Conservation (phyloP, 1,284 basidiomycete genomes). For the Tremellales sp. region DNA sequence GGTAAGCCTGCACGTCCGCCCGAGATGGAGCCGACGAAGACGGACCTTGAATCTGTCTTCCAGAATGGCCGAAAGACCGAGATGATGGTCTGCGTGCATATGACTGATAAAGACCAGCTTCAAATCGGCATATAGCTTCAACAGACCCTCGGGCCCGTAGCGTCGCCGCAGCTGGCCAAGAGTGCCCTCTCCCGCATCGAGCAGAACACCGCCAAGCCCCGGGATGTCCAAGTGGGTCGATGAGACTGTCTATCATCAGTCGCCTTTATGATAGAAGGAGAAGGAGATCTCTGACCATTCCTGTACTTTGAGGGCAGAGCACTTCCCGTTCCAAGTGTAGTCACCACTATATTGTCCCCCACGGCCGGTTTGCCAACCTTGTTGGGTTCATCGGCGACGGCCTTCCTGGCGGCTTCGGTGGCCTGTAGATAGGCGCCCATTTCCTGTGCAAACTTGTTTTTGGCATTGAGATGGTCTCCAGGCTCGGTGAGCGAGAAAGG, state of each 20-base stretch:
- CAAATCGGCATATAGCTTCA: conserved; percentile 60
- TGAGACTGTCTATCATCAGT: conserved; percentile 57
- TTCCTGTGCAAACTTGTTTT: background rate
- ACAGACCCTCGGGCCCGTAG: conserved; percentile 61
- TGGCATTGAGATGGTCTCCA: background rate
- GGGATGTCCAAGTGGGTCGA: conserved; percentile 70
- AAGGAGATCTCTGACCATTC: conserved; percentile 69
- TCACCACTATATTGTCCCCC: conserved; percentile 66
- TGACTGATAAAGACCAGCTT: conserved; percentile 84
- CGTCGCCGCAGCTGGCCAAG: conserved; percentile 80
- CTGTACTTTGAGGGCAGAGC: conserved; percentile 77
- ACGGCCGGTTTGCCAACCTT: conserved; percentile 32
- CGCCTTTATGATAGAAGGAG: background rate
- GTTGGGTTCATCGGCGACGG: conserved; percentile 13
- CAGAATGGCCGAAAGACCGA: conserved; percentile 72
- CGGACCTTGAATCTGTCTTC: conserved; percentile 66
- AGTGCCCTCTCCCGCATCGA: conserved; percentile 89
- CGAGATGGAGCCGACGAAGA: conserved; percentile 32
- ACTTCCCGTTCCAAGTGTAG: conserved; percentile 84
- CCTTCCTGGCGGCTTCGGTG: conserved; percentile 19
- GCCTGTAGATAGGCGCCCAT: conserved; percentile 20
- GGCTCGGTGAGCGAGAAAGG: background rate
- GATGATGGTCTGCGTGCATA: conserved; percentile 89
- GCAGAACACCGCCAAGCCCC: conserved; percentile 63
- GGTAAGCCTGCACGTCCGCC: conserved; percentile 57